Percentiles rank a stretch among this genome's conserved stretches.
Evolutionary conservation across 2,329 filamentous ascomycete genomes (phyloP).

Genomic region (Coniochaeta ligniaria): DNA sequence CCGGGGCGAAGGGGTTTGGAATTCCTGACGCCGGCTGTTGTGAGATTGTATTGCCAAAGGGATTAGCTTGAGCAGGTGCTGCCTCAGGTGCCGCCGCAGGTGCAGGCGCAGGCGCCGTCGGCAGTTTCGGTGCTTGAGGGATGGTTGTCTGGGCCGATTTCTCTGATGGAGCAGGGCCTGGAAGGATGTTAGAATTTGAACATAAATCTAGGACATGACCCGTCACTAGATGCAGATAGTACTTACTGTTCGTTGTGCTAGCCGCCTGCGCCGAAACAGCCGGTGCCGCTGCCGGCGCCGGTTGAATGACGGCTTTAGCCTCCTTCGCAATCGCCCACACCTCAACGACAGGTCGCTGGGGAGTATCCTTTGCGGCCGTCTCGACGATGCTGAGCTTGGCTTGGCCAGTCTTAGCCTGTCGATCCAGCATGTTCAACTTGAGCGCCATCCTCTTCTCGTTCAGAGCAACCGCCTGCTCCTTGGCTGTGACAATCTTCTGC

Average conservation of each 20-base stretch:
- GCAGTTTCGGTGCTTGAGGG: slow-evolving; percentile 3
- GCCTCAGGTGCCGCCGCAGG: not conserved
- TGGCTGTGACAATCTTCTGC: slow-evolving; percentile 43
- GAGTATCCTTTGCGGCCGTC: slow-evolving; percentile 77
- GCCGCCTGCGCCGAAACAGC: not conserved
- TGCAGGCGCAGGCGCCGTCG: slow-evolving; percentile 1
- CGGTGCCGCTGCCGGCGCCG: slow-evolving; percentile 11
- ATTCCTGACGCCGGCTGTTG: not conserved
- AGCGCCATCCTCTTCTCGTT: slow-evolving; percentile 67
- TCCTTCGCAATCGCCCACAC: slow-evolving; percentile 78
- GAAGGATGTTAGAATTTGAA: not conserved
- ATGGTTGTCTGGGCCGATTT: not conserved
- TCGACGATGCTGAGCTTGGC: slow-evolving; percentile 75
- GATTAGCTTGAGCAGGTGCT: slow-evolving; percentile 6
- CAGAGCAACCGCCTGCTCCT: slow-evolving; percentile 61
- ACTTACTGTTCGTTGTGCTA: not conserved
- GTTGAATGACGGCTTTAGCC: slow-evolving; percentile 40
- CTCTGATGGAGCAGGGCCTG: slow-evolving; percentile 1
- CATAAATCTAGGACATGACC: not conserved
- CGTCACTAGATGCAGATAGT: not conserved
- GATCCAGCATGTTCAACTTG: slow-evolving; percentile 74
- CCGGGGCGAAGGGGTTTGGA: slow-evolving; percentile 11
- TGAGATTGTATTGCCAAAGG: slow-evolving; percentile 11
- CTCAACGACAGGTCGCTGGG: slow-evolving; percentile 73
- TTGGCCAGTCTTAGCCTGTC: slow-evolving; percentile 52